Conservation (phyloP, 2,329 filamentous ascomycete species). For the Colletotrichum caudatum region DNA sequence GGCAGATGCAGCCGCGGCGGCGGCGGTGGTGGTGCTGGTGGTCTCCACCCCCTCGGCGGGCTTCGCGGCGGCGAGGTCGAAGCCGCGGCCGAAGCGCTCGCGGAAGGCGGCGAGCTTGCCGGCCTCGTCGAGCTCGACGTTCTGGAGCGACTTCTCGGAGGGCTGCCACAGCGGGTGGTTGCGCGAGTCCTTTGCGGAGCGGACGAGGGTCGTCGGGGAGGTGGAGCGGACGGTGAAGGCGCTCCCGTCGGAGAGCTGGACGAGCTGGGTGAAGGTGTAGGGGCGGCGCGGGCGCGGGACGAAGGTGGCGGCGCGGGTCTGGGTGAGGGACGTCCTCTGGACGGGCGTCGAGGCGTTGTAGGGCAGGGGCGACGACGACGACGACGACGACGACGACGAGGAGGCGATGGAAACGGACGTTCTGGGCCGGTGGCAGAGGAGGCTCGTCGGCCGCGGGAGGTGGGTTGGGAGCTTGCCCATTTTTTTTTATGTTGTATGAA, state of each 20-base stretch:
- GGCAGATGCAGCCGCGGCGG: no score
- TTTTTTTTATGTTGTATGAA: constrained; percentile 7
- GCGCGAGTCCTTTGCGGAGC: constrained; percentile 81
- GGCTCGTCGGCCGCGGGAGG: constrained; percentile 33
- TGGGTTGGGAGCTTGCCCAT: constrained; percentile 40
- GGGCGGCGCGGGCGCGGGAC: constrained; percentile 89
- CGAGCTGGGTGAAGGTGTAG: constrained; percentile 96
- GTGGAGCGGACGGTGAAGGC: constrained; percentile 85
- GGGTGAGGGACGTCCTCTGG: not conserved
- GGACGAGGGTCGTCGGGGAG: constrained; percentile 72
- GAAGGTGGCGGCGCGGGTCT: constrained; percentile 85
- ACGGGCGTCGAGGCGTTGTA: constrained; percentile 43
- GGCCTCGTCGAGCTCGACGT: constrained; percentile 95
- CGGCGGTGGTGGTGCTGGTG: not conserved
- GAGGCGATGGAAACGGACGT: constrained; percentile 48
- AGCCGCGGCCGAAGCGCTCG: constrained; percentile 83
- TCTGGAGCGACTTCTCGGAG: constrained; percentile 80
- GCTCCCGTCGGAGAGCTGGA: constrained; percentile 91
- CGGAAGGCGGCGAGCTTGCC: constrained; percentile 90
- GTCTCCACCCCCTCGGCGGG: constrained; percentile 35
- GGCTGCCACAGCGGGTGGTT: constrained; percentile 96
- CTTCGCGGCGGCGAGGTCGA: constrained; percentile 71
- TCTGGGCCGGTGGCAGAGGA: constrained; percentile 22
- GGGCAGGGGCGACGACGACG: constrained; percentile 44
- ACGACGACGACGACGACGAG: constrained; percentile 50